These are phyloP conservation scores for Mucor ambiguus DNA, from an alignment of 371 early-diverging fungal genomes.

Conservation along the genomic window DNA sequence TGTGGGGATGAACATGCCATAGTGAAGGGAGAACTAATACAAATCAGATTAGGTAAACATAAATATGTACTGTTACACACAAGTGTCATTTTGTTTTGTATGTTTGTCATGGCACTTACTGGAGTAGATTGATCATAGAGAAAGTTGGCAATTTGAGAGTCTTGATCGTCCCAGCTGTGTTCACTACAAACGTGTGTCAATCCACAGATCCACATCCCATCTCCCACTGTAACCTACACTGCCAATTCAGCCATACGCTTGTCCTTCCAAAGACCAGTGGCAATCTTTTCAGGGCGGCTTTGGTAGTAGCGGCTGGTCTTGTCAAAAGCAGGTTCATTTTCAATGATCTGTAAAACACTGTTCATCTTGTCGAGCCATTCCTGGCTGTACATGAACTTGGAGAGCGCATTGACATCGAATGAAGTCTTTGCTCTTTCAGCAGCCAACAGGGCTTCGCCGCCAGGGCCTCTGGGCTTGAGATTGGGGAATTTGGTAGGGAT, in stretches of 20 bases:
- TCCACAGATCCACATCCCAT: background rate
- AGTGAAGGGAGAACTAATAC: constrained; percentile 56
- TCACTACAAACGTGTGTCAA: constrained; percentile 26
- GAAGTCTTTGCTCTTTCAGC: constrained; percentile 60
- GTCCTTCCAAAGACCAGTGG: constrained; percentile 54
- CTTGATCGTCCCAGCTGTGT: constrained; percentile 50
- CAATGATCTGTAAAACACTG: constrained; percentile 53
- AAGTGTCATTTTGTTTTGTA: background rate
- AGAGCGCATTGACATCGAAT: constrained; percentile 57
- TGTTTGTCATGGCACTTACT: constrained; percentile 25
- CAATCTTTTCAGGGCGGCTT: constrained; percentile 55
- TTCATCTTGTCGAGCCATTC: constrained; percentile 55
- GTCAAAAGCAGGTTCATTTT: constrained; percentile 63
- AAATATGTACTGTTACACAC: too few species aligned
- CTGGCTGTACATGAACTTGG: constrained; percentile 57
- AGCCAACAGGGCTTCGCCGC: constrained; percentile 60
- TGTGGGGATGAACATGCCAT: constrained; percentile 80
- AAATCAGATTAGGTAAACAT: too few species aligned
- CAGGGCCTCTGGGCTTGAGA: constrained; percentile 55
- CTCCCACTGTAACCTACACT: constrained; percentile 27
- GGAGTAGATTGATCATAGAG: constrained; percentile 52
- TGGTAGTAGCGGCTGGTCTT: constrained; percentile 58
- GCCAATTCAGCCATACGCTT: constrained; percentile 55
- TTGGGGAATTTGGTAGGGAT: constrained; percentile 53
- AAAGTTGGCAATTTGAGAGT: constrained; percentile 44